Evolutionary conservation across 371 early-diverging fungal species (phyloP), one percentile per base, ranked within the genome.

Genomic region (Rhizopus sp.): DNA sequence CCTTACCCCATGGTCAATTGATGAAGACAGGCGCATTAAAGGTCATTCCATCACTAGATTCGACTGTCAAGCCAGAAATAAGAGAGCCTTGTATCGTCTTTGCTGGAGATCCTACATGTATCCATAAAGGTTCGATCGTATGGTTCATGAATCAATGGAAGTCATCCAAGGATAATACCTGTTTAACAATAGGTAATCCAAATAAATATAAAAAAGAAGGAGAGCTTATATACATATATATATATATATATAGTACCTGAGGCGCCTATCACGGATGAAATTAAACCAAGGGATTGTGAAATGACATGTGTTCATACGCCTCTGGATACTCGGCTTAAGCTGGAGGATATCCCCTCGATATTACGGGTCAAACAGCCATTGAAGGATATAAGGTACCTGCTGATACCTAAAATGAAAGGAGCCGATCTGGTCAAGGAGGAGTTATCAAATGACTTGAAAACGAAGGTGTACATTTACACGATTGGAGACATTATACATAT

Each of bases 21-120:
- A 55, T 86, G 63, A 73, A 71, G 31, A 64, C 79, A 31, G 72
- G 75, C 1, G 70, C 64, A 7, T 44, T 73, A 16, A 52, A 62
- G 53, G 53, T 63, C 0, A 56, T 74, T 3, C 34, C 60, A 29
- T 73, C 80, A 4, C 64, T 74, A 39, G 72, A 73, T 42, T 69
- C 77, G 41, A 54, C 66, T 15, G 66, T 75, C 31, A 73, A 71
- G 16, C 56, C 64, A 17, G 60, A 57, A 13, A 60, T 78, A 23
- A 72, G 75, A 29, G 70, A 82, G 42, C 90, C 90, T 3, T 85
- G 86, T 51, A 78, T 90, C 37, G 85, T 87, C 1, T 87, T 88
- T 64, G 76, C 85, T 5, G 84, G 87, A 0, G 84, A 88, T 55
- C 69, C 68, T 13, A 53, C 47, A 5, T 63, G 59, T 48, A 38